Base-by-base conservation (phyloP, 192 early-diverging fungal genomes). In the Phlyctochytrium planicorne region DNA sequence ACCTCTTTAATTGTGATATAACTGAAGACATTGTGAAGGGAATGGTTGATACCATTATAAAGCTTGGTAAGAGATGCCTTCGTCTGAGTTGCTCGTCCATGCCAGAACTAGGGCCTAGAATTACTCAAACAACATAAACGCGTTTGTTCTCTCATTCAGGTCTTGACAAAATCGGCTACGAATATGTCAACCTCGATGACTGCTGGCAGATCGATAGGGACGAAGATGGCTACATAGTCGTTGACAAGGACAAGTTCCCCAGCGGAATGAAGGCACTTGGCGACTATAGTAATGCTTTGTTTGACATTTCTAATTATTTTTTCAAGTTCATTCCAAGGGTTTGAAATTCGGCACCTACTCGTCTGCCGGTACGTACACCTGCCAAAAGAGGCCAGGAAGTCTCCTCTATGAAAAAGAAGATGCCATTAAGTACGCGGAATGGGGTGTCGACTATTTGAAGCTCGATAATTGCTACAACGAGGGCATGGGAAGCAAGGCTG, bases 361-460 rank as follows among this genome's bases (percentile, higher is more conserved):
- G 0, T 71, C 70, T n/a, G 80, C 80, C n/a, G 80, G 80, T 24
- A 72, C 67, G 52, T 59, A 71, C 53, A 87, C 85, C 20, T 88
- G 87, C 68, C 78, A 76, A 34, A 74, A 75, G 0, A 66, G 77
- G 50, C 79, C 77, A 4, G 87, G 83, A 3, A 79, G 75, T 0
- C 71, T 78, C 27, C 65, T 74, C 29, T 73, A 77, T 56, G 85
- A 84, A 59, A 52, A 69, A 0, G 34, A 65, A 25, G 87, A 88
- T 66, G 80, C 84, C 2, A 55, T 57, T 20, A 74, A 63, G 31
- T 87, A 75, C 72, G 80, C 83, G 6, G 31, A 36, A 2, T 87
- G 85, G 87, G 82, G 69, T 25, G 72, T 88, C 25, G 87, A 88
- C 67, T 87, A 78, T 69, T 67, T 87, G 14, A 88, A 88, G 61